Base-by-base conservation (phyloP, 352 stramenopile species). In the Phytophthora pini region DNA sequence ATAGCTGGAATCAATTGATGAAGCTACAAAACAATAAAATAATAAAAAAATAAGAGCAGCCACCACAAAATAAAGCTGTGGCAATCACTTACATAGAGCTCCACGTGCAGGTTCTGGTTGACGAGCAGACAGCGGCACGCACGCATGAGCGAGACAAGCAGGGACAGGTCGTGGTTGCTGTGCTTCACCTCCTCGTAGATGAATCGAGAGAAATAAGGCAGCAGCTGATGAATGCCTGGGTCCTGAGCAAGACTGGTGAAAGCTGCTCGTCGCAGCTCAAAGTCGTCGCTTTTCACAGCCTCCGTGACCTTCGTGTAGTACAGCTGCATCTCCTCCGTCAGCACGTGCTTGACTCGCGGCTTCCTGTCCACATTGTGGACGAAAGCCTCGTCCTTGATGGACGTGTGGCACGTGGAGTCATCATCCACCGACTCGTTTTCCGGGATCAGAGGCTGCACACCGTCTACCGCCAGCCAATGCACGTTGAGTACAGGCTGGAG, bases 1-100 rank as follows among this genome's bases (percentile, higher is more conserved):
- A 98, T 93, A 32, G 92, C 84, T 22, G 93, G 93, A 59, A 98
- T 86, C 39, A 98, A 70, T 87, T 98, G 93, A 63, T 98, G 93
- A 8, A 98, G 77, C 83, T 97, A 56, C 26, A 55, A 10, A 15
- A 48, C 44, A 10, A 38, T 38, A n/a, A 65, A 10, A 54, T 22
- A 49, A 61, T 4, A 49, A 31, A 60, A 60, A 17, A 49, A 57
- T 46, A 65, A 36, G 9, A 13, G 7, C 31, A 4, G 9, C 1
- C 31, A 34, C 10, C 31, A 13, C 8, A 36, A 12, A 36, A 13
- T 36, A 36, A 12, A 36, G 31, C 31, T 36, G 31, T 1, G 11
- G 31, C 8, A 13, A 41, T 17, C 15, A 81, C 84, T n/a, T 75
- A 95, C 87, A 55, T 95, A 97, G 47, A 98, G 79, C 76, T 98